Percentiles rank a stretch among this genome's conserved stretches.
phyloP scores from a whole-genome alignment of 1,284 basidiomycete genomes.

The Blastosporella zonata region DNA sequence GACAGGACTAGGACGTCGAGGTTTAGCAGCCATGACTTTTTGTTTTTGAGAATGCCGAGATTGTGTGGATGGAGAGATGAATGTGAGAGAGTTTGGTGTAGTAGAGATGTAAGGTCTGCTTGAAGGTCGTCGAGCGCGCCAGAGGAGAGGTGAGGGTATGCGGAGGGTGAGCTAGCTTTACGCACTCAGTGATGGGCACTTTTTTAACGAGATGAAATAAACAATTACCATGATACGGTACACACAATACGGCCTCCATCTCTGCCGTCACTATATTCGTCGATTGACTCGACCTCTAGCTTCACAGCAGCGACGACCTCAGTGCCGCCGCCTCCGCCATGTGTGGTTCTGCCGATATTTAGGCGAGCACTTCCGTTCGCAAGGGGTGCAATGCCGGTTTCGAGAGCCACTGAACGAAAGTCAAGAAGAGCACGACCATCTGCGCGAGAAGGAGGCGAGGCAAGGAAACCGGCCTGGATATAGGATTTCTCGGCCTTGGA shows the following conservation, averaged over 20 bases:
- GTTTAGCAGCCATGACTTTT: slow-evolving; percentile 67
- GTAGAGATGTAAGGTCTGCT: slow-evolving; percentile 57
- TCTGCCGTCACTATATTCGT: slow-evolving; percentile 38
- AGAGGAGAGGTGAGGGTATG: slow-evolving; percentile 65
- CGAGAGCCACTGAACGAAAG: slow-evolving; percentile 65
- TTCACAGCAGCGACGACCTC: slow-evolving; percentile 70
- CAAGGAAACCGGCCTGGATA: slow-evolving; percentile 60
- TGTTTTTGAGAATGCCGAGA: slow-evolving; percentile 57
- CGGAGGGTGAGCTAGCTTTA: slow-evolving; percentile 66
- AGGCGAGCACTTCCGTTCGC: slow-evolving; percentile 78
- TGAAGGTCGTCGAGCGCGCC: slow-evolving; percentile 69
- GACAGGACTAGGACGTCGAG: slow-evolving; percentile 69
- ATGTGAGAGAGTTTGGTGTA: slow-evolving; percentile 61
- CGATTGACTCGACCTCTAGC: slow-evolving; percentile 65
- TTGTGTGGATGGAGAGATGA: slow-evolving; percentile 58
- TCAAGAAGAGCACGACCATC: slow-evolving; percentile 66
- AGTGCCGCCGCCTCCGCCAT: slow-evolving; percentile 61
- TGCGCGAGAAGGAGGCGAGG: slow-evolving; percentile 53
- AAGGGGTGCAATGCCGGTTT: slow-evolving; percentile 71
- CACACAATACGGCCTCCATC: slow-evolving; percentile 62
- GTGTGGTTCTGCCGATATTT: slow-evolving; percentile 56
- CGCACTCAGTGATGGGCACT: slow-evolving; percentile 26
- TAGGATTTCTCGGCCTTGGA: slow-evolving; percentile 78
- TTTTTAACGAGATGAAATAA: slow-evolving; percentile 2
- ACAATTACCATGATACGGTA: slow-evolving; percentile 69